Conservation (phyloP, 108 stramenopile genomes). For the Epithemia pelagica region DNA sequence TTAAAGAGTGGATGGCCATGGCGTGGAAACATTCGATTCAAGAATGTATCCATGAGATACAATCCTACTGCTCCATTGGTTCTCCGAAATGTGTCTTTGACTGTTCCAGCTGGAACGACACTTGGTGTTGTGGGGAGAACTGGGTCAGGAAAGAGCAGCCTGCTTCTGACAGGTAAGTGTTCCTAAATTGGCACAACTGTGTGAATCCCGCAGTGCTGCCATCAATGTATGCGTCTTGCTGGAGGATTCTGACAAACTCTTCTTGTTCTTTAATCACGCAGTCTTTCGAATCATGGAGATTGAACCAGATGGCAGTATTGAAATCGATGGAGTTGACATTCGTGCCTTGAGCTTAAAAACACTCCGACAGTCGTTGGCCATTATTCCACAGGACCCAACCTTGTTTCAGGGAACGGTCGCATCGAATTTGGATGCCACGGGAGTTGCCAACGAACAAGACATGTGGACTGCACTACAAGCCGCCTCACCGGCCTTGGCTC, state of each 20-base stretch:
- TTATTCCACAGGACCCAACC: conserved; percentile 95
- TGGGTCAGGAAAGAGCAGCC: conserved; percentile 64
- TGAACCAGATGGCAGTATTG: conserved; percentile 50
- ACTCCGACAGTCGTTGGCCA: conserved; percentile 74
- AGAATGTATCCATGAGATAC: conserved; percentile 74
- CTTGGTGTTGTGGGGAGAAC: conserved; percentile 70
- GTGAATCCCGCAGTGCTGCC: too few species aligned
- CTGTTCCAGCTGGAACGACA: conserved; percentile 54
- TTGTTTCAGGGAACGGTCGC: conserved; percentile 86
- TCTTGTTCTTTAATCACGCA: too few species aligned
- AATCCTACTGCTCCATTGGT: conserved; percentile 49
- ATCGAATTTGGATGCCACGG: conserved; percentile 84
- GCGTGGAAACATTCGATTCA: conserved; percentile 59
- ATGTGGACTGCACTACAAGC: conserved; percentile 73
- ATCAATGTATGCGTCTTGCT: too few species aligned
- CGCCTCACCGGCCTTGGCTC: conserved; percentile 56
- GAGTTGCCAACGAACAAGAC: conserved; percentile 49
- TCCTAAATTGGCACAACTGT: too few species aligned
- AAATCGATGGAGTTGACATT: conserved; percentile 92
- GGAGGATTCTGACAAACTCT: too few species aligned
- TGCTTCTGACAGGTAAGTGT: conserved; percentile 83
- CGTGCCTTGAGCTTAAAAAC: conserved; percentile 59
- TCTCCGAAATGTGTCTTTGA: conserved; percentile 44
- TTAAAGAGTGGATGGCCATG: conserved; percentile 65
- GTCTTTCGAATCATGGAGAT: conserved; percentile 86